phyloP scores from a whole-genome alignment of 2,329 filamentous ascomycete genomes.

The Cercospora sp. region DNA sequence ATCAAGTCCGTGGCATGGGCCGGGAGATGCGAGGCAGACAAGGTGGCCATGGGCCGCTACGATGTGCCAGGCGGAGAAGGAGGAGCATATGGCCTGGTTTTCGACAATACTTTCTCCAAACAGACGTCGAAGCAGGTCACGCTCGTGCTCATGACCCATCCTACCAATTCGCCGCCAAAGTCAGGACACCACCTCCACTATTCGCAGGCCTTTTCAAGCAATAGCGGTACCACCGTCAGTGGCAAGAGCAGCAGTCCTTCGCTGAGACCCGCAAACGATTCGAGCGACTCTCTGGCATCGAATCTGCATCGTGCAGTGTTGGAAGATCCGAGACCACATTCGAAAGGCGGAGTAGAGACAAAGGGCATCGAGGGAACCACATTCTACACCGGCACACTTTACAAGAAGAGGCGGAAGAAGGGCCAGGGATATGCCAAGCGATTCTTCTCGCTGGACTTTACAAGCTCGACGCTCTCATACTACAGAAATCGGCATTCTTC shows the following conservation, averaged over 20 bases:
- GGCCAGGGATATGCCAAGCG: conserved; percentile 89
- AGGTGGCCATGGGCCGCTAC: conserved; percentile 86
- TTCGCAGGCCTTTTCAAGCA: conserved; percentile 55
- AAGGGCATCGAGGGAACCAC: conserved; percentile 45
- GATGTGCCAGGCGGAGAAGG: conserved; percentile 73
- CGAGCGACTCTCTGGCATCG: conserved; percentile 53
- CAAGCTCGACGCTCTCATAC: conserved; percentile 90
- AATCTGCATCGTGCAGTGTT: conserved; percentile 36
- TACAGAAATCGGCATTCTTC: conserved; percentile 94
- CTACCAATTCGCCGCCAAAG: conserved; percentile 75
- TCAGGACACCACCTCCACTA: conserved; percentile 68
- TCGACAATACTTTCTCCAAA: conserved; percentile 99
- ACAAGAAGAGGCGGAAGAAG: conserved; percentile 89
- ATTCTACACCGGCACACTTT: conserved; percentile 79
- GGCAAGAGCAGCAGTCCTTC: conserved; percentile 43
- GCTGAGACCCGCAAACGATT: conserved; percentile 47
- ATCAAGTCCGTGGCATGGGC: conserved; percentile 71
- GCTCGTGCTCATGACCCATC: conserved; percentile 91
- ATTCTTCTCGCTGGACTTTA: conserved; percentile 95
- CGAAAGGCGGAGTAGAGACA: conserved; percentile 38
- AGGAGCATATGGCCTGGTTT: conserved; percentile 94
- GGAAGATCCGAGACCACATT: conserved; percentile 45
- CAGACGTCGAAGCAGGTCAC: conserved; percentile 91
- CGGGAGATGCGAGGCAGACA: conserved; percentile 94
- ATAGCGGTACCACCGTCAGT: conserved; percentile 41